phyloP scores from a whole-genome alignment of 768 basidiomycete species.

The Termitomyces eurrhizus region DNA sequence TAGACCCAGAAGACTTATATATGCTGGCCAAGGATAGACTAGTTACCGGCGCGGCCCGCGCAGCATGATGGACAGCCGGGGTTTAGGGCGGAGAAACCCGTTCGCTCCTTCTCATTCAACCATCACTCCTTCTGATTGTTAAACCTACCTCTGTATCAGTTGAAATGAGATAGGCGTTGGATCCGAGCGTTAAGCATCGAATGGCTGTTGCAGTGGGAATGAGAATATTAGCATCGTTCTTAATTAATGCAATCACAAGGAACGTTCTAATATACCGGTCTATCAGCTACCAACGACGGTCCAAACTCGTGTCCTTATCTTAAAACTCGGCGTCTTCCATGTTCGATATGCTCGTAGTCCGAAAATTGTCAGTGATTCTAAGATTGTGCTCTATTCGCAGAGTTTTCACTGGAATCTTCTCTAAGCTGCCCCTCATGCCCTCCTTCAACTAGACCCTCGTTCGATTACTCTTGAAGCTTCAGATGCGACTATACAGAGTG shows the following conservation, averaged over 20 bases:
- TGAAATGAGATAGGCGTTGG: background rate
- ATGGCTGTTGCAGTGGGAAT: background rate
- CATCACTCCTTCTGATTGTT: background rate
- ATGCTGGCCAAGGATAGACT: no score
- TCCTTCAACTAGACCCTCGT: background rate
- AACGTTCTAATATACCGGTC: background rate
- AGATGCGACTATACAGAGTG: background rate
- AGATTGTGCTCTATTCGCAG: conserved; percentile 2
- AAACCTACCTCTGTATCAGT: background rate
- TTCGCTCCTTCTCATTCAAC: background rate
- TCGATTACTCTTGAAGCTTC: background rate
- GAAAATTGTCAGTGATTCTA: background rate
- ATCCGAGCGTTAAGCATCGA: background rate
- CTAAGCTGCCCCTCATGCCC: background rate
- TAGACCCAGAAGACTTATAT: no score
- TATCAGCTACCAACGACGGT: background rate
- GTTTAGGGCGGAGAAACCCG: background rate
- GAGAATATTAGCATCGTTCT: no score
- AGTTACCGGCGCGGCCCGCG: no score
- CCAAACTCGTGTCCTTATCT: background rate
- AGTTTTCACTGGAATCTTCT: background rate
- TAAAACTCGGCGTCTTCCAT: background rate
- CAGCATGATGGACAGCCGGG: no score
- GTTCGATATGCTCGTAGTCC: background rate
- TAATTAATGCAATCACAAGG: no score